Evolutionary conservation across 331 rosid species (phyloP), one percentile per base, ranked within the genome.

Genomic region (Arachis monticola): DNA sequence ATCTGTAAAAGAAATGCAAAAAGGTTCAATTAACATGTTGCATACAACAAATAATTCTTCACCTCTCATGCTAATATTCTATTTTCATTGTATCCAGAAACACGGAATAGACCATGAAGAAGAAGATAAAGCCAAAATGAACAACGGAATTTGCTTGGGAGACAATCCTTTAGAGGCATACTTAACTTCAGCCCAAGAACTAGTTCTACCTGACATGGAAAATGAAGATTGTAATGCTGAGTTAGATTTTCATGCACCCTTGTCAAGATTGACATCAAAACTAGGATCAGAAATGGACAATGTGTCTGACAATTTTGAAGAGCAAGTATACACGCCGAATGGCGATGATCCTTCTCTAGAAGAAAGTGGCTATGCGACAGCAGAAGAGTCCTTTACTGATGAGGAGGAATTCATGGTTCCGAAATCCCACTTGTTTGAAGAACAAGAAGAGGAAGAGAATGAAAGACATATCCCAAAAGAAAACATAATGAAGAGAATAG

Each of bases 331-430:
- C 30, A 81, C 64, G 7, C 51, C 58, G 7, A 73, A 51, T 78
- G 6, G 80, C 60, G 69, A 87, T 5, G 55, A 14, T 47, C 27
- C n/a, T 47, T 70, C 80, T 22, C 75, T 79, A 10, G 83, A 78
- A 5, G 89, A 82, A 7, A 77, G 84, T 44, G 90, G 86, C 17
- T 83, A 86, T 32, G 96, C 80, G 77, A 85, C 94, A 76, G 82
- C 94, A 5, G 91, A 88, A 71, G 92, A 84, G 47, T 87, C 88
- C 6, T 22, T 77, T 32, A 66, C 84, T 42, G 75, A 78, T 13
- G 96, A 88, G 78, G 85, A 85, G 57, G 89, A 83, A 35, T 86
- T 86, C 73, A 86, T 86, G 96, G 74, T 86, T 56, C 58, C 87
- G 2, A 89, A 87, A 75, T 42, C 53, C 30, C 81, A 87, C 77